Evolutionary conservation across 768 basidiomycete genomes (phyloP).

Genomic region (Pisolithus orientalis): DNA sequence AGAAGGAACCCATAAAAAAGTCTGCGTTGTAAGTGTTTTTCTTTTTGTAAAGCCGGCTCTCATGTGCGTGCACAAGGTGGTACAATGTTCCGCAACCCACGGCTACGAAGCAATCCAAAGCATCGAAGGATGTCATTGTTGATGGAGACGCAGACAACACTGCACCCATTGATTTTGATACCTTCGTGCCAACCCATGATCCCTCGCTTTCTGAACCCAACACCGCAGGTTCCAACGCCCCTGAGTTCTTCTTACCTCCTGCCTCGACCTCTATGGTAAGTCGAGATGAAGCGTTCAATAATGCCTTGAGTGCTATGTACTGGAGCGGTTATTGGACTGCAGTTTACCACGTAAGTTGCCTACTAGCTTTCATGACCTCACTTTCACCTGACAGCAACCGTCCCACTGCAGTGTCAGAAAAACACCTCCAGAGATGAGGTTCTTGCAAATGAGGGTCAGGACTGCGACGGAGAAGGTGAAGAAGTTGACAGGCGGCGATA

Average conservation of each 20-base stretch:
- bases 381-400: slow-evolving; percentile 1
- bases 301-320: slow-evolving; percentile 75
- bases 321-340: slow-evolving; percentile 89
- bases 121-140: slow-evolving; percentile 5
- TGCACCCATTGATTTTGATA: slow-evolving; percentile 59
- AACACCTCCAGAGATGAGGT: slow-evolving; percentile 9
- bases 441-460: slow-evolving; percentile 23
- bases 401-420: slow-evolving; percentile 29
- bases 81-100: slow-evolving; percentile 53
- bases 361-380: not conserved
- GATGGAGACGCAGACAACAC: slow-evolving; percentile 41
- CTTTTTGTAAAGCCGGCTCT: not conserved
- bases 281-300: slow-evolving; percentile 71
- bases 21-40: slow-evolving; percentile 57
- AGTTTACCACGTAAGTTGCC: slow-evolving; percentile 61
- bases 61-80: slow-evolving; percentile 47
- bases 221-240: slow-evolving; percentile 4
- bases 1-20: slow-evolving; percentile 59
- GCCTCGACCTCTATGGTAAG: slow-evolving; percentile 37
- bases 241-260: slow-evolving; percentile 26
- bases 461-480: slow-evolving; percentile 19
- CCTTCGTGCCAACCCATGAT: slow-evolving; percentile 66
- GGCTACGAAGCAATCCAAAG: slow-evolving; percentile 5
- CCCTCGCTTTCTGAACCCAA: slow-evolving; percentile 41
- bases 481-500: slow-evolving; percentile 17